Percentiles rank a stretch among this genome's conserved stretches.
These are phyloP conservation scores for Choanephora cucurbitarum DNA, from an alignment of 371 early-diverging fungal species.

Conservation along the genomic window DNA sequence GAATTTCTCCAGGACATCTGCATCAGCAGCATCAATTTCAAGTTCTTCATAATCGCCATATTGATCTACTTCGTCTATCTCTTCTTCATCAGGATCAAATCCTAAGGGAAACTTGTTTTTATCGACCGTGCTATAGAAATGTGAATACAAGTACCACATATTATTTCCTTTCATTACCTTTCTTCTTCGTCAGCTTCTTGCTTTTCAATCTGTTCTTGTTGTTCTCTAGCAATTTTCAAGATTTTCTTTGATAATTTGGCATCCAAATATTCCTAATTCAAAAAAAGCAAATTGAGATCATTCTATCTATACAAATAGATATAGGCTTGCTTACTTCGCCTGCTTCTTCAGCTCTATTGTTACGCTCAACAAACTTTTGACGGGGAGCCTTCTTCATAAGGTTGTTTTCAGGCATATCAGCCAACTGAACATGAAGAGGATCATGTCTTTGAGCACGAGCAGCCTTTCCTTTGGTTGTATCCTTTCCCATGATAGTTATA, in stretches of 20 bases:
- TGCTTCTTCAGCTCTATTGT: conserved; percentile 51
- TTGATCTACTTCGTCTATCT: conserved; percentile 59
- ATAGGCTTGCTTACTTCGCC: conserved; percentile 38
- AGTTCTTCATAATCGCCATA: conserved; percentile 57
- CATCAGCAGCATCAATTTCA: conserved; percentile 78
- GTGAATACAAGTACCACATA: too few relatives aligned
- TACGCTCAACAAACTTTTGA: conserved; percentile 68
- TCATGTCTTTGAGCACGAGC: conserved; percentile 65
- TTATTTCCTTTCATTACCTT: too few relatives aligned
- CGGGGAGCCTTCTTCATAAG: conserved; percentile 48
- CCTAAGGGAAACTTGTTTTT: conserved; percentile 34
- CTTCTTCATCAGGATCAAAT: conserved; percentile 53
- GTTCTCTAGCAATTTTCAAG: conserved; percentile 80
- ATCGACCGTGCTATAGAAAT: too few relatives aligned
- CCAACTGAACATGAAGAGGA: conserved; percentile 75
- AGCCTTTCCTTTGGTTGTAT: conserved; percentile 25
- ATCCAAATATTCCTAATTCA: conserved; percentile 74
- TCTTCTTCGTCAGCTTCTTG: conserved; percentile 34
- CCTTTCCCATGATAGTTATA: conserved; percentile 39
- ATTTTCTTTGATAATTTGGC: conserved; percentile 89
- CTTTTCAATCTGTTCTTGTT: conserved; percentile 86
- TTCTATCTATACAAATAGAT: too few relatives aligned
- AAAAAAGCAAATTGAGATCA: background rate
- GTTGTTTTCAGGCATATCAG: conserved; percentile 56
- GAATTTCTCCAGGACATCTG: conserved; percentile 83